Conservation (phyloP, 202 grass and related monocot species). For the Hordeum pubiflorum region DNA sequence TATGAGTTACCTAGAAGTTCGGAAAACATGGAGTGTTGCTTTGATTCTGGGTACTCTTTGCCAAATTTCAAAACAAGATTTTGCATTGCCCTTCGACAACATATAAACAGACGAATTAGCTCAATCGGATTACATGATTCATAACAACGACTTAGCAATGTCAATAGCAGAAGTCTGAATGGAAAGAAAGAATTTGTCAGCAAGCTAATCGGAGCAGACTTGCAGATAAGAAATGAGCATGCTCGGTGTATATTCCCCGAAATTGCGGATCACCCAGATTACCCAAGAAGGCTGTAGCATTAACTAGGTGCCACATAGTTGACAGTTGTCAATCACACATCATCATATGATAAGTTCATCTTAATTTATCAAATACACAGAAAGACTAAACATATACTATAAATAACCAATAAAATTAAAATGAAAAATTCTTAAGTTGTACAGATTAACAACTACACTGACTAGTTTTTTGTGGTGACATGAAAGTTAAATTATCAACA, state of each 20-base stretch:
- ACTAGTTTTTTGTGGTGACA: neutral
- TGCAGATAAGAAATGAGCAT: conserved; percentile 15
- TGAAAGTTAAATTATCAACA: conserved; percentile 17
- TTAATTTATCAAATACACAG: neutral
- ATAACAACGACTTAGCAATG: conserved; percentile 24
- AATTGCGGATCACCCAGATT: conserved; percentile 13
- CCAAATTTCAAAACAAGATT: conserved; percentile 51
- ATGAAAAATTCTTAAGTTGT: no score
- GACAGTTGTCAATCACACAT: neutral
- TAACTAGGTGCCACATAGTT: neutral
- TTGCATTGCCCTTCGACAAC: conserved; percentile 71
- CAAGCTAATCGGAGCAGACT: neutral
- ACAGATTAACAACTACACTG: no score
- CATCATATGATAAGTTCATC: neutral
- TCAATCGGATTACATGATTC: conserved; percentile 45
- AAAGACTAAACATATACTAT: neutral
- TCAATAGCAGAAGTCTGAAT: conserved; percentile 60
- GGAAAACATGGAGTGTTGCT: conserved; percentile 5
- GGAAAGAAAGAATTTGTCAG: conserved; percentile 18
- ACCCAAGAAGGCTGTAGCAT: neutral
- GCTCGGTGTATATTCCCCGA: neutral
- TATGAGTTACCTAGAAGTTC: conserved; percentile 34
- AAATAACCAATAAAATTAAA: neutral
- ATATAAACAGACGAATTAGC: conserved; percentile 62
- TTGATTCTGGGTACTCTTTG: conserved; percentile 33